Base-by-base conservation (phyloP, 768 basidiomycete species). In the Cyathus striatus region DNA sequence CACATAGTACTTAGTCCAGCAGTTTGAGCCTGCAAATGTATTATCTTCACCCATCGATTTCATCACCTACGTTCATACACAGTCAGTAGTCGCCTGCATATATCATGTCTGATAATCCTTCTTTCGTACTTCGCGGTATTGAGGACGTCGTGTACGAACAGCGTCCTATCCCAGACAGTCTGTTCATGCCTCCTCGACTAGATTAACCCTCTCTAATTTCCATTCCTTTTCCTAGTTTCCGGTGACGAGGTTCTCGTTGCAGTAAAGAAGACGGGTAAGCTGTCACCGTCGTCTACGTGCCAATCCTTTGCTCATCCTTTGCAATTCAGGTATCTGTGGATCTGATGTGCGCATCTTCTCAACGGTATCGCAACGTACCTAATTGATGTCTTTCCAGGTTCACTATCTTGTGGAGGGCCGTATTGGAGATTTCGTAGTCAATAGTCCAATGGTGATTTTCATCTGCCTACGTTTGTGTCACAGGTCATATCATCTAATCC, bases 191-290 rank as follows among this genome's bases (percentile, higher is more conserved):
- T 41, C 41, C 37, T 9, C 38, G 27, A 40, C 18, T 40, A 26
- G 10, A 25, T 44, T n/a, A n/a, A 42, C 42, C 33, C 38, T 17
- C 26, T 14, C 34, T 42, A 45, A 38, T 35, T 16, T 35, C 25
- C 23, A 25, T 37, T 30, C 27, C 7, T n/a, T 36, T 24, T 35
- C 37, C 39, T 55, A 86, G 86, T 87, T 48, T 69, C 74, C 16
- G 75, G 75, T 42, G 70, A 84, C 56, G 86, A 96, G 49, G 90
- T 92, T 32, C 79, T 97, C 17, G 80, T 98, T 24, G 73, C 86
- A 53, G 86, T 97, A 32, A 92, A 90, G 68, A 93, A 93, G 68
- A 95, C 93, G 14, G 92, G 90, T 83, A 46, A 46, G 74, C 30
- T 30, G 21, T 44, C 12, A 33, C 41, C 41, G 36, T 43, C 13